Evolutionary conservation across 768 basidiomycete genomes (phyloP), one percentile per base, ranked within the genome.

Genomic region (Kwoniella botswanensis): DNA sequence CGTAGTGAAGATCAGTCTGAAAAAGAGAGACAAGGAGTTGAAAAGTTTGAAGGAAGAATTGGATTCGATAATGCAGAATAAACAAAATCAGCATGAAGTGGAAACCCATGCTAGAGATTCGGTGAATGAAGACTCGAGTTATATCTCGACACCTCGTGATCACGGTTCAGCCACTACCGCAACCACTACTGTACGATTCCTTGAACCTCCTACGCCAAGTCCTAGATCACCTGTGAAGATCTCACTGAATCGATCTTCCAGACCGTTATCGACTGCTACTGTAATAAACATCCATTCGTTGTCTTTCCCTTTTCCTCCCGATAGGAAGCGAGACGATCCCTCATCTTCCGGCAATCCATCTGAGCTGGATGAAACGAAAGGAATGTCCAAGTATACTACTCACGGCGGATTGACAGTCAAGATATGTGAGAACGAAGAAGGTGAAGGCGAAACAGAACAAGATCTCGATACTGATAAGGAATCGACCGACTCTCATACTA

Each of bases 211-310:
- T 5, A 52, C 44, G 0, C 18, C 43, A 1, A 22, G 43, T 50
- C 11, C 50, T 21, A 44, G 26, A 44, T 57, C 64, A 24, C 53
- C 54, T 18, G 12, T 41, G 4, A 65, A 56, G 26, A 15, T 50
- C 21, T 42, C 57, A 3, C 13, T 59, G 22, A 41, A 2, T 17
- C 44, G 21, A 42, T 61, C 29, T n/a, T 35, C 60, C 3, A 59
- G 60, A 35, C 59, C 59, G 1, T 41, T 62, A 2, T 70, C 68
- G 6, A 70, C 68, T 42, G 63, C 68, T 1, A 63, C 68, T 13
- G 42, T 63, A 17, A 64, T 70, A 53, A 64, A 58, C 43, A 46
- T 70, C 68, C 59, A 63, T 24, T 56, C 62, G 35, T 54, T 70
- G 11, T 55, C 61, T 0, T 70, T 70, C 35, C 68, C 68, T 18